phyloP scores from a whole-genome alignment of 345 rosid species.

The Eucalyptus cloeziana region DNA sequence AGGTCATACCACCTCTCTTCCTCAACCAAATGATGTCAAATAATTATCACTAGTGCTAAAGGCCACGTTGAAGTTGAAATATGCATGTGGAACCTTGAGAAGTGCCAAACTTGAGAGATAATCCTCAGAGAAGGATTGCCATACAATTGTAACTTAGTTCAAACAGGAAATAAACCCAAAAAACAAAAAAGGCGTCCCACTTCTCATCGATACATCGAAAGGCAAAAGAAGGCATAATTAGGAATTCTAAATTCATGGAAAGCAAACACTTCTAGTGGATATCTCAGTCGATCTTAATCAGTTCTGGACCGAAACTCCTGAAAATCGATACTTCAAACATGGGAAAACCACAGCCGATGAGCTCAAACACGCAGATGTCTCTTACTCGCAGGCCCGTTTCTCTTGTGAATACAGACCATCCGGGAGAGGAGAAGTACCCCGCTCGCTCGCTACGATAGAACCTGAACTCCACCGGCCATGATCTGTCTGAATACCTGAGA shows the following conservation, averaged over 20 bases:
- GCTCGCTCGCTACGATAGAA: background rate
- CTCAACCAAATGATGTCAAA: background rate
- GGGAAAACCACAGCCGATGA: background rate
- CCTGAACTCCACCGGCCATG: background rate
- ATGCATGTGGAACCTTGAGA: too few species aligned
- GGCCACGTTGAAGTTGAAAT: background rate
- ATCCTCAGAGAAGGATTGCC: background rate
- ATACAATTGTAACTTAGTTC: background rate
- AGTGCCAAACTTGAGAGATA: background rate
- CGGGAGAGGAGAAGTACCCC: background rate
- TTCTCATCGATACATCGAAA: background rate
- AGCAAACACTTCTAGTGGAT: background rate
- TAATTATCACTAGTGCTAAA: background rate
- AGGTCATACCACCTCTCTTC: background rate
- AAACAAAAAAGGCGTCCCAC: background rate
- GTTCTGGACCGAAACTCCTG: background rate
- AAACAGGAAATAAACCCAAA: background rate
- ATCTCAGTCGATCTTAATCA: background rate
- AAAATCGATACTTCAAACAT: background rate
- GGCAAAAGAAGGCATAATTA: background rate
- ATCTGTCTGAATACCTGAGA: background rate
- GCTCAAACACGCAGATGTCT: background rate
- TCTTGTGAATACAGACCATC: background rate
- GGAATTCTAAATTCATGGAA: background rate
- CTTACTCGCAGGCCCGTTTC: background rate